phyloP scores from a whole-genome alignment of 202 grass and related monocot species.

The Miscanthus sacchariflorus region DNA sequence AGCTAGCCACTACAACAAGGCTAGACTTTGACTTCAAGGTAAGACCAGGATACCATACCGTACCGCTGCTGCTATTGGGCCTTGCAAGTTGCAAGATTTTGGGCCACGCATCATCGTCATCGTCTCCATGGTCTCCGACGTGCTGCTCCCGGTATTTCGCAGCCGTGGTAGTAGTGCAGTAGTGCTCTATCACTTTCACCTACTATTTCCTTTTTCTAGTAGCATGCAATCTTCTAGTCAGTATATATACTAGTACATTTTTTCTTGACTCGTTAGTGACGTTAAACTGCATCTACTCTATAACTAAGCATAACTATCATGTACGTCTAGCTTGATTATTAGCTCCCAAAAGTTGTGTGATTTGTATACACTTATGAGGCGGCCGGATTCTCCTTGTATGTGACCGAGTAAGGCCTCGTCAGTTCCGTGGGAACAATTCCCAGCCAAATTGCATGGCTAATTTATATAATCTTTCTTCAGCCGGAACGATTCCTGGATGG shows the following conservation, averaged over 20 bases:
- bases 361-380: background rate
- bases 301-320: background rate
- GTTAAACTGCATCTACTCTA: background rate
- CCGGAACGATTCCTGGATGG: no score
- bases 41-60: conserved; percentile 13
- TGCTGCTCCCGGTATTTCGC: conserved; percentile 38
- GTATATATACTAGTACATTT: background rate
- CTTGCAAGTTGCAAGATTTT: conserved; percentile 18
- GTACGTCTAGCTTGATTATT: background rate
- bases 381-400: background rate
- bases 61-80: background rate
- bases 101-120: conserved; percentile 13
- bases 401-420: no score
- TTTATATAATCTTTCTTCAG: no score
- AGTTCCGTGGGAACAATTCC: no score
- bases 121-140: conserved; percentile 28
- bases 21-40: conserved; percentile 44
- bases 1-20: background rate
- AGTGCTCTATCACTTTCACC: conserved; percentile 19
- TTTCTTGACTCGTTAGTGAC: conserved; percentile 6
- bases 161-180: background rate
- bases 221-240: background rate
- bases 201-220: background rate
- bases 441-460: no score
- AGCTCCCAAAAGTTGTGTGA: background rate